phyloP scores from a whole-genome alignment of 176 grass and related monocot genomes.

The Aegilops tauschii region DNA sequence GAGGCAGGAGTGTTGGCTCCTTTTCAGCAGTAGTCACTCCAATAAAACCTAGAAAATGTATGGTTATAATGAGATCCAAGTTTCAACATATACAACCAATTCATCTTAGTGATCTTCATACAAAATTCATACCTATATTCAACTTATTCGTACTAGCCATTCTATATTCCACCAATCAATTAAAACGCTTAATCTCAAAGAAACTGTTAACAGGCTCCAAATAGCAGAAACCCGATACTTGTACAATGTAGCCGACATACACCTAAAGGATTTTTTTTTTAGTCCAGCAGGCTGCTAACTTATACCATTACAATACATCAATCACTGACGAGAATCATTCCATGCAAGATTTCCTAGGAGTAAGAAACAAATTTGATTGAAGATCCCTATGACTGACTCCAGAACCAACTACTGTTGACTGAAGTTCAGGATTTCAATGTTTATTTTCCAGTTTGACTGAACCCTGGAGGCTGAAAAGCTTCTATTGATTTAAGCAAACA shows the following conservation, averaged over 20 bases:
- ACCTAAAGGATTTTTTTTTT: neutral
- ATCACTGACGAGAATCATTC: neutral
- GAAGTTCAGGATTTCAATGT: neutral
- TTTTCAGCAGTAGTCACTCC: conserved; percentile 36
- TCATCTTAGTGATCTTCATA: conserved; percentile 3
- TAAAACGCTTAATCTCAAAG: conserved; percentile 1
- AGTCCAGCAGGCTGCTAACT: conserved; percentile 4
- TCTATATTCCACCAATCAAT: conserved; percentile 11
- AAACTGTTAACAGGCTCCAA: conserved; percentile 2
- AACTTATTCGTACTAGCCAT: neutral
- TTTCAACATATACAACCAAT: conserved; percentile 6
- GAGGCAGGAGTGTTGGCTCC: conserved; percentile 18
- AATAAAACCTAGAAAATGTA: conserved; percentile 31
- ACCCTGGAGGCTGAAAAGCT: neutral
- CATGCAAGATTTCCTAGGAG: neutral
- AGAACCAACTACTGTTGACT: conserved; percentile 8
- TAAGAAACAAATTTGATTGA: conserved; percentile 1
- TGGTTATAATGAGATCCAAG: conserved; percentile 28
- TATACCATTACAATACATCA: conserved; percentile 12
- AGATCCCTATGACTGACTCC: neutral
- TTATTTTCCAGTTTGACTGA: conserved; percentile 2
- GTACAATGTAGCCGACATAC: neutral
- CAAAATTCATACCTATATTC: neutral
- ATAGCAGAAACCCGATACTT: neutral
- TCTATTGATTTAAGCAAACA: conserved; percentile 14